A percentile compares a stretch with the other conserved stretches of the same genome.
Conservation (phyloP, 768 basidiomycete genomes). For the Mycena pura region DNA sequence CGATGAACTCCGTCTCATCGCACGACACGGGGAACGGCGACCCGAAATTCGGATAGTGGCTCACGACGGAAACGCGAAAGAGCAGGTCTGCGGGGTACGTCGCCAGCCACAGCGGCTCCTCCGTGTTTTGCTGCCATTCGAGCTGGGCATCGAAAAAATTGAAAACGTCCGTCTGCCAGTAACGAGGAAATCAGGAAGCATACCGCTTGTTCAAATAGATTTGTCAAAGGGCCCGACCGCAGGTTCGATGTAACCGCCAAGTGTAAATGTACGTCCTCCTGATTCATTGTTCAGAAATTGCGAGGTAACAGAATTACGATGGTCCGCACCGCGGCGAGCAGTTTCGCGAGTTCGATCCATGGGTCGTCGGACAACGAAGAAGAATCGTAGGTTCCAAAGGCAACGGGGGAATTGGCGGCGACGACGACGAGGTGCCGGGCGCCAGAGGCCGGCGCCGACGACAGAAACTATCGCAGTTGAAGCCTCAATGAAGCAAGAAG, state of each 20-base stretch:
- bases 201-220: constrained; percentile 23
- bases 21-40: neutral
- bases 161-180: neutral
- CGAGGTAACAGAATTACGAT: neutral
- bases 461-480: constrained; percentile 10
- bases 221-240: constrained; percentile 8
- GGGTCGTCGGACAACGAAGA: constrained; percentile 17
- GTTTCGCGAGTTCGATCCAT: constrained; percentile 17
- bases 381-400: neutral
- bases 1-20: no score
- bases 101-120: constrained; percentile 23
- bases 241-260: constrained; percentile 15
- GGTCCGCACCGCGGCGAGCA: constrained; percentile 16
- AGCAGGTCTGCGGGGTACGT: constrained; percentile 20
- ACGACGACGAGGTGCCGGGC: constrained; percentile 25
- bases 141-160: no score
- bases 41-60: constrained; percentile 10
- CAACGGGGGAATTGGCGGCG: constrained; percentile 15
- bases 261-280: constrained; percentile 21
- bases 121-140: constrained; percentile 17
- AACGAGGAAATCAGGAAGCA: neutral
- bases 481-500: neutral
- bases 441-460: neutral
- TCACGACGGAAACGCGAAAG: constrained; percentile 19
- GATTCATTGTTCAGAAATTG: neutral